Evolutionary conservation across 768 basidiomycete genomes (phyloP), one percentile per base, ranked within the genome.

Genomic region (Pleurotus platypus): DNA sequence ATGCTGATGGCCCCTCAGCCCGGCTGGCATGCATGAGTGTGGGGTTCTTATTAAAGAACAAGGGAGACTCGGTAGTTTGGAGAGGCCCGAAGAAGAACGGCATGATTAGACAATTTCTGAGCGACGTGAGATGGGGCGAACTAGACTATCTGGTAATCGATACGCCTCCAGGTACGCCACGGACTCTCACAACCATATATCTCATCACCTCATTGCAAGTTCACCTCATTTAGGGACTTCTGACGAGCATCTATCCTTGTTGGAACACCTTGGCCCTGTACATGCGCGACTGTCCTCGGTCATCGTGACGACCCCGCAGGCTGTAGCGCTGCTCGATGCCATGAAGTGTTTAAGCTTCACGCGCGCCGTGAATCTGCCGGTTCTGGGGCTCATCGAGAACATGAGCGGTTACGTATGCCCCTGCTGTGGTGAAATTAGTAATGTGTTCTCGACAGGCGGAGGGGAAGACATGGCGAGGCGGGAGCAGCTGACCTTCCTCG

Each of bases 331-430:
- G 50, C 86, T 92, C 72, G 97, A 98, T 72, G 92, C 90, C 47
- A 87, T 94, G 78, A 98, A 98, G 74, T 97, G 94, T 63, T 81
- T 98, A 58, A 95, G 94, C 40, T 99, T 99, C 74, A 92, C 95
- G 12, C 89, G 89, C 15, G 83, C 92, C 7, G 90, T 94, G 62
- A 81, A 83, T 50, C 76, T 98, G 11, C 94, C 89, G 12, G 87
- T 99, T 37, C 75, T 96, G 56, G 97, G 97, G 7, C 70, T 99
- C 49, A 86, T 99, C 63, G 97, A 98, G 69, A 99, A 98, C 74
- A 98, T 98, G 97, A 91, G 92, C 61, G 97, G 97, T 49, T 98
- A 97, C 72, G 90, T 89, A 16, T 98, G 96, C 67, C 97, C 97
- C 46, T 97, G 95, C 68, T 98, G 97, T 68, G 92, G 92, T 13